Percentiles rank a stretch among this genome's conserved stretches.
Conservation (phyloP, 73 alveolate species). For the Stentor coeruleus region DNA sequence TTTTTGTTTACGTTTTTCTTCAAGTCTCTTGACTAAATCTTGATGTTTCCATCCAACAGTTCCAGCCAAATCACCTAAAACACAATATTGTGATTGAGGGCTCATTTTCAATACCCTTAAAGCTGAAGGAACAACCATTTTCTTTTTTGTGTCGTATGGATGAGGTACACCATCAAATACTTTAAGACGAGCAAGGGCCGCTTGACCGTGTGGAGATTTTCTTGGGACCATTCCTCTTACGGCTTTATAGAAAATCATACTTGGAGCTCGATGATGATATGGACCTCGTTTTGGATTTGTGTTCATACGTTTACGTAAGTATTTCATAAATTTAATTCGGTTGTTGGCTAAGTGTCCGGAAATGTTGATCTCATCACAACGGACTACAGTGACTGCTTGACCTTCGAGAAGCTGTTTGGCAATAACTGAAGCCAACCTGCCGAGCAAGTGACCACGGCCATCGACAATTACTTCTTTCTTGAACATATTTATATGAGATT, state of each 20-base stretch:
- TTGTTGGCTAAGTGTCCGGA: slow-evolving; percentile 56
- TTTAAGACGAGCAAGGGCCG: slow-evolving; percentile 50
- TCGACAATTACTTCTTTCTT: slow-evolving; percentile 93
- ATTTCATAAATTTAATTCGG: slow-evolving; percentile 55
- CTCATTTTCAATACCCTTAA: slow-evolving; percentile 78
- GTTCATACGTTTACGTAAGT: slow-evolving; percentile 88
- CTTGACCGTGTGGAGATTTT: slow-evolving; percentile 87
- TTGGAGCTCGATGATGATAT: slow-evolving; percentile 90
- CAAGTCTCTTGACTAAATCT: slow-evolving; percentile 72
- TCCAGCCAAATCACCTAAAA: slow-evolving; percentile 84
- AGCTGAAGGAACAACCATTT: slow-evolving; percentile 90
- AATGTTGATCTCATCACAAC: slow-evolving; percentile 80
- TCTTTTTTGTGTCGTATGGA: slow-evolving; percentile 87
- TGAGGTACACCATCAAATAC: slow-evolving; percentile 93
- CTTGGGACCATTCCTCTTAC: slow-evolving; percentile 85
- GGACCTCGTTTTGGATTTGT: slow-evolving; percentile 97
- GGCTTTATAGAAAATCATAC: slow-evolving; percentile 89
- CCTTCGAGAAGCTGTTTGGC: slow-evolving; percentile 96
- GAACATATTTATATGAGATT: too few species aligned
- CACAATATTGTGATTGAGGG: slow-evolving; percentile 71
- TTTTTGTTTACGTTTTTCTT: slow-evolving; percentile 79
- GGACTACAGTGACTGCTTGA: slow-evolving; percentile 89
- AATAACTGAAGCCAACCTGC: slow-evolving; percentile 95
- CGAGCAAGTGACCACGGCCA: slow-evolving; percentile 98
- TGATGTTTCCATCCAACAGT: slow-evolving; percentile 88